phyloP scores from a whole-genome alignment of 2,329 filamentous ascomycete species.

The Aspergillus sp. region DNA sequence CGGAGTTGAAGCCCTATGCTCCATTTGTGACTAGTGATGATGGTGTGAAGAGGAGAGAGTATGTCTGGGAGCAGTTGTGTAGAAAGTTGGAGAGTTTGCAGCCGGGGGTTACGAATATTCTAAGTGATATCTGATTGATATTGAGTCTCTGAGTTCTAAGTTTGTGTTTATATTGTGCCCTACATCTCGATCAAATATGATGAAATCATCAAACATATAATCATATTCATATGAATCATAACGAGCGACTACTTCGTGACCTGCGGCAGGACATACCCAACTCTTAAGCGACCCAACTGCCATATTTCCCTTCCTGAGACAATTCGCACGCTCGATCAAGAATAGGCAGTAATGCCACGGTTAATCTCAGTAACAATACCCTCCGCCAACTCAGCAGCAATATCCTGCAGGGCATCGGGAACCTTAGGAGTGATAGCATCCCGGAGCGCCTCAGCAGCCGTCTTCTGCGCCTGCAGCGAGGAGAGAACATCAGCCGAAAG shows the following conservation, averaged over 20 bases:
- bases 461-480: constrained; percentile 8
- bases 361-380: constrained; percentile 10
- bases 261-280: neutral
- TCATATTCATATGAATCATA: neutral
- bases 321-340: neutral
- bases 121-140: too few species aligned
- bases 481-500: constrained; percentile 4
- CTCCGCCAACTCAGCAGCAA: constrained; percentile 1
- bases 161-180: accelerated
- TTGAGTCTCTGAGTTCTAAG: too few species aligned
- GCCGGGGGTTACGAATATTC: too few species aligned
- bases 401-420: constrained; percentile 2
- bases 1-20: too few species aligned
- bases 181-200: too few species aligned
- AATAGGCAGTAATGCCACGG: constrained; percentile 12
- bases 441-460: constrained; percentile 1
- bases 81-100: too few species aligned
- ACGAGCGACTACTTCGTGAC: neutral
- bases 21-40: too few species aligned
- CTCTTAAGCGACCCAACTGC: too few species aligned
- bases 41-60: too few species aligned
- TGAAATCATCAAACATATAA: neutral
- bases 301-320: too few species aligned
- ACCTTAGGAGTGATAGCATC: constrained; percentile 13
- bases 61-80: too few species aligned